Evolutionary conservation across 2,329 filamentous ascomycete genomes (phyloP), one percentile per base, ranked within the genome.

Genomic region (Chrysosporium keratinophilum): DNA sequence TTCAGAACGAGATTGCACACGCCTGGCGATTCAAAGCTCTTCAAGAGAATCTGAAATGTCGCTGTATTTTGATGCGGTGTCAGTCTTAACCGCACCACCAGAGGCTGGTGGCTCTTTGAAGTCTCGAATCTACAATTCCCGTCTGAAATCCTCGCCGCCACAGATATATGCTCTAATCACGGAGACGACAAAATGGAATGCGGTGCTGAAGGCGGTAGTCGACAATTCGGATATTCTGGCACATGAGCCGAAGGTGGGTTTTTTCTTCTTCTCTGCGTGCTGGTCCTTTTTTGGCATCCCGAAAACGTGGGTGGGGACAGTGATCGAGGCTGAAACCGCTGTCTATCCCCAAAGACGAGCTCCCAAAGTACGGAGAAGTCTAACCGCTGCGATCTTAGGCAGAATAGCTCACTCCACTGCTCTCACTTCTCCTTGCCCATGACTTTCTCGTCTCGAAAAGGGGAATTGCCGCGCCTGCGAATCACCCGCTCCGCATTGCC

Each of bases 101-200:
- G 52, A 50, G 14, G 17, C 35, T 9, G 78, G 80, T n/a, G 88
- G 88, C 15, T 95, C 88, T 23, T 78, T 97, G 59, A 95, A 94
- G 69, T 88, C 88, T 6, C 78, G 87, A 35, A 81, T 97, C 43
- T 97, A 93, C 69, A 76, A 71, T 42, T 76, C 77, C 55, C 85
- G 85, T 62, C 71, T 88, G 60, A 95, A 91, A 65, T 89, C 86
- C 14, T 79, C 84, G 2, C 84, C 85, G 0, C 83, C 84, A 10
- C 87, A 94, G 65, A 76, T 97, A 6, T 97, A 93, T 67, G 93
- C 93, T 7, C 75, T 98, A 35, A 85, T 89, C 19, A 79, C 85
- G 19, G 90, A 97, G 70, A 83, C 87, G 1, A 83, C 85, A 61
- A 97, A 95, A 81, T 96, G 91, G 88, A 93, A 90, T 62, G 68